phyloP scores from a whole-genome alignment of 768 basidiomycete species.

The Hemileccinum impolitum region DNA sequence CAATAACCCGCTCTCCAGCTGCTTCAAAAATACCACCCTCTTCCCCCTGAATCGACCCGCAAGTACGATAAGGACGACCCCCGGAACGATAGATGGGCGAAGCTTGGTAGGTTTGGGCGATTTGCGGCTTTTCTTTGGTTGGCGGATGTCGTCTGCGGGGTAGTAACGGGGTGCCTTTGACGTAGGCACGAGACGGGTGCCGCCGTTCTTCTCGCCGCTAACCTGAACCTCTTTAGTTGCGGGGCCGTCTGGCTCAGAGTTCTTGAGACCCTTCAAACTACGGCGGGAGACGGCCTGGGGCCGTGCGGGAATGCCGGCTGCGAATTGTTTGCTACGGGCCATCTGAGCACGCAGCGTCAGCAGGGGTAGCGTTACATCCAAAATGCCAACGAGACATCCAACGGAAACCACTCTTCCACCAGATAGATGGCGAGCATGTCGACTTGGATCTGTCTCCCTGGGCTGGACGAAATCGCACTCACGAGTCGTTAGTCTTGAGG shows the following conservation, averaged over 20 bases:
- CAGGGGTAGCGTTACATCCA: constrained; percentile 33
- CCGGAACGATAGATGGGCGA: constrained; percentile 87
- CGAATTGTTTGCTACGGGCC: constrained; percentile 85
- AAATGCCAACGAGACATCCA: constrained; percentile 32
- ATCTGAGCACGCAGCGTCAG: constrained; percentile 47
- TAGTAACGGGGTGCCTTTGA: constrained; percentile 88
- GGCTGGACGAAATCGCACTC: constrained; percentile 30
- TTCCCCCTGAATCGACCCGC: constrained; percentile 98
- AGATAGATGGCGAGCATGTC: not conserved
- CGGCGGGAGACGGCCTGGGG: constrained; percentile 79
- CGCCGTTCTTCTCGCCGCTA: constrained; percentile 88
- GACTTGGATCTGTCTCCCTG: not conserved
- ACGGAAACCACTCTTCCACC: constrained; percentile 14
- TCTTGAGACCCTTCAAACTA: constrained; percentile 81
- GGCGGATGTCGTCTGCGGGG: constrained; percentile 90
- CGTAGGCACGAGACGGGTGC: constrained; percentile 82
- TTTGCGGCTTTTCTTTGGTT: constrained; percentile 92
- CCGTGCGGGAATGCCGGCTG: constrained; percentile 76
- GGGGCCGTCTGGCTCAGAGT: constrained; percentile 60
- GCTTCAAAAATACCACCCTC: constrained; percentile 98
- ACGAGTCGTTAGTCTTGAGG: constrained; percentile 45
- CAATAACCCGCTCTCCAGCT: constrained; percentile 85
- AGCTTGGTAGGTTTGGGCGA: constrained; percentile 72
- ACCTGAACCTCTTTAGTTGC: constrained; percentile 75
- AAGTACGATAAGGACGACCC: constrained; percentile 92